Base-by-base conservation (phyloP, 1,284 basidiomycete genomes). In the Fistulina hepatica region DNA sequence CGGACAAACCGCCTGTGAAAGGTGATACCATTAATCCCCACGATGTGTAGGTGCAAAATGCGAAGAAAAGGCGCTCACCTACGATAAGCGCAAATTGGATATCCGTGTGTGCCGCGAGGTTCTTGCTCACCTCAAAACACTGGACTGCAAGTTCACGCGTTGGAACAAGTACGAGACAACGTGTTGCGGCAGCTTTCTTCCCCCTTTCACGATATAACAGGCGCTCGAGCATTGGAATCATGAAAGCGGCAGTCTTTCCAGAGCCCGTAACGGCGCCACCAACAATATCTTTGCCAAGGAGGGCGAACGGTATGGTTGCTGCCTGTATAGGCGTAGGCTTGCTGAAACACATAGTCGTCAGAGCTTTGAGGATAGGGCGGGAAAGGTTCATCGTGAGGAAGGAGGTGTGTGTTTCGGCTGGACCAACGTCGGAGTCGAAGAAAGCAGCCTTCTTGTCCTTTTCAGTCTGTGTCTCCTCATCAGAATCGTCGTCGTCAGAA, bases 161-260 rank as follows among this genome's bases (percentile, higher is more conserved):
- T 2, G 93, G 93, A 20, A 89, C 89, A 33, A 97, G 76, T 15
- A 97, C 71, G 19, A 97, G 73, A 52, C 94, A 95, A 41, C 94
- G 72, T n/a, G 86, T 93, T n/a, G 88, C 88, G 30, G 84, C 81
- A 6, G 85, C 80, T 46, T 75, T 80, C 55, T 78, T 85, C 17
- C 84, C 82, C 46, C 84, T 79, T 50, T 94, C 88, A 41, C 92
- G 73, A 56, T 92, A 94, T 42, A 91, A 63, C 30, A 97, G 67
- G 45, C 93, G 81, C 50, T 97, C 93, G 27, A 97, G 64, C 58
- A 95, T 84, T 27, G 93, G 93, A 44, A 97, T 81, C 55, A 86
- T 82, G 63, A 97, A 97, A 8, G 94, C 93, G 8, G 90, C 92
- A 1, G 93, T 97, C 65, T 97, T 97, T 46, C 93, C 93, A 4